Conservation (phyloP, 2,329 filamentous ascomycete species). For the Venturia pyrina region DNA sequence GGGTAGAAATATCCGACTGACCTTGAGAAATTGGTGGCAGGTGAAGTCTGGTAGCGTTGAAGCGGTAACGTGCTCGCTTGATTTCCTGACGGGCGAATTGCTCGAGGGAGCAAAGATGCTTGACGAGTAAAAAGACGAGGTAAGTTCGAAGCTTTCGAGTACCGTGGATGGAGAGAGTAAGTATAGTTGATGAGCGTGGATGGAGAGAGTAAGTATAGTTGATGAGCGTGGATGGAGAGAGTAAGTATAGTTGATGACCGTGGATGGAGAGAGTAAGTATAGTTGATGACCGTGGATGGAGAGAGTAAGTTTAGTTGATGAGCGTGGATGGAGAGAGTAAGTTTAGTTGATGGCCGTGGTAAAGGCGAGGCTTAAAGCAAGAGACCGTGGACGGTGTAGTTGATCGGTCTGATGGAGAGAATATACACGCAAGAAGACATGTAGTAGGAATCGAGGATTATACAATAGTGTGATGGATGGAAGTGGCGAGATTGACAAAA, state of each 20-base stretch:
- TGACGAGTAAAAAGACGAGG: neutral
- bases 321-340: neutral
- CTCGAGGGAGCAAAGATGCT: neutral
- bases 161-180: neutral
- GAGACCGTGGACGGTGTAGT: neutral
- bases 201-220: neutral
- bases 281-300: neutral
- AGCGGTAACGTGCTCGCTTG: no score
- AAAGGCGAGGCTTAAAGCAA: neutral
- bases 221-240: neutral
- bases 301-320: no score
- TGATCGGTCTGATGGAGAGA: neutral
- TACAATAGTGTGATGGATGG: neutral
- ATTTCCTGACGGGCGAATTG: no score
- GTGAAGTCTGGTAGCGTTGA: no score
- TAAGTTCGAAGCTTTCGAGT: neutral
- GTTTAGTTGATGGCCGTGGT: neutral
- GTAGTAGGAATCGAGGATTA: neutral
- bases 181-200: neutral
- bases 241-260: neutral
- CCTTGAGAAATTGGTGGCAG: no score
- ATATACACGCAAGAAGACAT: neutral
- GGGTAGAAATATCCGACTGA: no score
- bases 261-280: neutral
- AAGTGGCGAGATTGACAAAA: neutral